Evolutionary conservation across 2,329 filamentous ascomycete species (phyloP).

Genomic region (Colletotrichum sublineola): DNA sequence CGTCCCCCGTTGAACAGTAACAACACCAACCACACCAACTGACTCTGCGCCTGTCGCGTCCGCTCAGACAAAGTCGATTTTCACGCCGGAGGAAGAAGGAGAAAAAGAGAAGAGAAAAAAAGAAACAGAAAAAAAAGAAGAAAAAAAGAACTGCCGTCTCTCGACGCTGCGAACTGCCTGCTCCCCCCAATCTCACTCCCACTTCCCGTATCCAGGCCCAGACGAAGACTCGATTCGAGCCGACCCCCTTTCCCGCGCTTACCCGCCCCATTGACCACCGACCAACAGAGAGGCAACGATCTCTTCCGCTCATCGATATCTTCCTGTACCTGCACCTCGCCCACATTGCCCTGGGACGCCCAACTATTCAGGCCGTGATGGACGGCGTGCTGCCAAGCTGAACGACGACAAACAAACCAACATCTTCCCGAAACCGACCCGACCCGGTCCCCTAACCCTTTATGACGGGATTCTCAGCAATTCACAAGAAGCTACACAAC

Average conservation of each 20-base stretch:
- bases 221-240: slow-evolving; percentile 34
- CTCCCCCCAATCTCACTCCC: slow-evolving; percentile 2
- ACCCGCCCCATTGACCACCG: slow-evolving; percentile 29
- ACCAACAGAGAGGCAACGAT: slow-evolving; percentile 16
- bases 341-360: neutral
- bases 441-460: slow-evolving; percentile 7
- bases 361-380: slow-evolving; percentile 26
- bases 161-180: neutral
- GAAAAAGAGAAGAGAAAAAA: neutral
- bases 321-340: neutral
- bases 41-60: neutral
- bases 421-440: neutral
- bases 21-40: neutral
- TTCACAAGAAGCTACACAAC: slow-evolving; percentile 38
- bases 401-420: slow-evolving; percentile 21
- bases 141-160: neutral
- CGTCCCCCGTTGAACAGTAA: neutral
- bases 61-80: neutral
- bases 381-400: slow-evolving; percentile 28
- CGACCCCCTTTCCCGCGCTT: slow-evolving; percentile 29
- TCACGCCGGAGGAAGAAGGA: neutral
- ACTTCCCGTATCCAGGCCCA: slow-evolving; percentile 3
- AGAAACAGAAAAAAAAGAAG: neutral
- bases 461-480: slow-evolving; percentile 36
- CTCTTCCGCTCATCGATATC: neutral